These are phyloP conservation scores for Colletotrichum ledebouriae DNA, from an alignment of 2,329 filamentous ascomycete species.

Conservation along the genomic window DNA sequence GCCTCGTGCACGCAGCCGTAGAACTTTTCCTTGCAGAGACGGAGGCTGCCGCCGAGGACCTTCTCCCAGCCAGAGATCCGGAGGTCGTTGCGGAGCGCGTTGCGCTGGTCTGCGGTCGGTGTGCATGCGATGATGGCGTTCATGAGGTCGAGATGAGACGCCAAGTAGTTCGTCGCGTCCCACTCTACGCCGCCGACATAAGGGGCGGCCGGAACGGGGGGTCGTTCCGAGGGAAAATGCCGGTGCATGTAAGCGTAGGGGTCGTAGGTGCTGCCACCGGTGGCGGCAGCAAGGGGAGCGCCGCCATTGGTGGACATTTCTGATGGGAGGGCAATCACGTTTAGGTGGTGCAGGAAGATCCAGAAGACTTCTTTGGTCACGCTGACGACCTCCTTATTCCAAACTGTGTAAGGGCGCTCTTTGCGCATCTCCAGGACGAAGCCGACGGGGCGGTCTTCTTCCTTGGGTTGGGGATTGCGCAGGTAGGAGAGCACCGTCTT, in stretches of 20 bases:
- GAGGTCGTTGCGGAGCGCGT: slow-evolving; percentile 81
- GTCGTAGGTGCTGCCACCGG: slow-evolving; percentile 51
- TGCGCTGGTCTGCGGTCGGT: slow-evolving; percentile 77
- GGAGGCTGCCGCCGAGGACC: slow-evolving; percentile 84
- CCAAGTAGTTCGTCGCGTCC: slow-evolving; percentile 97
- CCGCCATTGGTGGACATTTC: slow-evolving; percentile 52
- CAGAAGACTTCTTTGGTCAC: slow-evolving; percentile 99
- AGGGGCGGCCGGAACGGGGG: slow-evolving; percentile 92
- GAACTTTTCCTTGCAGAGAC: slow-evolving; percentile 97
- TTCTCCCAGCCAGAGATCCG: slow-evolving; percentile 91
- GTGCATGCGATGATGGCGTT: slow-evolving; percentile 91
- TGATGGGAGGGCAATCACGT: slow-evolving; percentile 79
- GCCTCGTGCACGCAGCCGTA: slow-evolving; percentile 93
- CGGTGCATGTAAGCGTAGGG: slow-evolving; percentile 73
- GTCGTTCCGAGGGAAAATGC: slow-evolving; percentile 87
- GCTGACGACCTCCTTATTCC: slow-evolving; percentile 91
- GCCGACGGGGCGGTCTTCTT: slow-evolving; percentile 80
- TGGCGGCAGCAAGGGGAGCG: slow-evolving; percentile 47
- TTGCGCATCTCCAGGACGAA: slow-evolving; percentile 93
- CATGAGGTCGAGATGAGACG: slow-evolving; percentile 90
- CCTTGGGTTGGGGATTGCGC: slow-evolving; percentile 81
- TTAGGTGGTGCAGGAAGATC: slow-evolving; percentile 97
- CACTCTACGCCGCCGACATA: slow-evolving; percentile 98
- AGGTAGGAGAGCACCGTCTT: slow-evolving; percentile 83
- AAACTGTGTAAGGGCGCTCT: slow-evolving; percentile 89